These are phyloP conservation scores for Meira nashicola DNA, from an alignment of 1,284 basidiomycete species.

Conservation along the genomic window DNA sequence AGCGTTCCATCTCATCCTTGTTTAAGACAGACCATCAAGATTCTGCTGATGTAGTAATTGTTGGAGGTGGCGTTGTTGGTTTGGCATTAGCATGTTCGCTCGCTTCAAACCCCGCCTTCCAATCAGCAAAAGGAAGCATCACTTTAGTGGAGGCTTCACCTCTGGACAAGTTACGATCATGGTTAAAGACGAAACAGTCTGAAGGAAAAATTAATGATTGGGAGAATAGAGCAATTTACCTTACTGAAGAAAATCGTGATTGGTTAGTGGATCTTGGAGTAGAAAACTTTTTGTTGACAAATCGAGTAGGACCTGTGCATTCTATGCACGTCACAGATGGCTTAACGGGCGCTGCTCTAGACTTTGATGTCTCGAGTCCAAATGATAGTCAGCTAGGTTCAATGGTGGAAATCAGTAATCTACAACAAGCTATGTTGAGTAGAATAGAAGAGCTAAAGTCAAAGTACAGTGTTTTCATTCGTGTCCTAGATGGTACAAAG, in stretches of 20 bases:
- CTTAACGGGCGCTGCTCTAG: slow-evolving; percentile 40
- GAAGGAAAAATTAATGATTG: slow-evolving; percentile 27
- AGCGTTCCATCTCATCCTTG: too few species aligned
- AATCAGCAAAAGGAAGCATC: slow-evolving; percentile 24
- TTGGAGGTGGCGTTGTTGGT: slow-evolving; percentile 49
- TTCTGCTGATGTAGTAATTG: slow-evolving; percentile 35
- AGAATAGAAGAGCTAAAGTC: slow-evolving; percentile 22
- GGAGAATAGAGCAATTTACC: slow-evolving; percentile 49
- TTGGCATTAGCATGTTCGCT: slow-evolving; percentile 31
- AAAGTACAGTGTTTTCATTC: slow-evolving; percentile 55
- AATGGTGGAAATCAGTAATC: slow-evolving; percentile 49
- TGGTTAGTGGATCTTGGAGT: slow-evolving; percentile 48
- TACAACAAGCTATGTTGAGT: slow-evolving; percentile 48
- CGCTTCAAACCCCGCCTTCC: slow-evolving; percentile 16
- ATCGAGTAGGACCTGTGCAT: slow-evolving; percentile 33
- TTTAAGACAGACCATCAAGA: too few species aligned
- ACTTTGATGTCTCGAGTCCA: slow-evolving; percentile 31
- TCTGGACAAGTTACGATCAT: slow-evolving; percentile 25
- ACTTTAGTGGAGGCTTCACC: slow-evolving; percentile 41
- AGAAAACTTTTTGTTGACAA: slow-evolving; percentile 24
- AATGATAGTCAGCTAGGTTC: slow-evolving; percentile 23
- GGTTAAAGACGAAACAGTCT: slow-evolving; percentile 17
- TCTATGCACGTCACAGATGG: slow-evolving; percentile 51
- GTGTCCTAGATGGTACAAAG: slow-evolving; percentile 65
- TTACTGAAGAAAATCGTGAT: slow-evolving; percentile 41